phyloP scores from a whole-genome alignment of 2,329 filamentous ascomycete species.

The Colletotrichum godetiae region DNA sequence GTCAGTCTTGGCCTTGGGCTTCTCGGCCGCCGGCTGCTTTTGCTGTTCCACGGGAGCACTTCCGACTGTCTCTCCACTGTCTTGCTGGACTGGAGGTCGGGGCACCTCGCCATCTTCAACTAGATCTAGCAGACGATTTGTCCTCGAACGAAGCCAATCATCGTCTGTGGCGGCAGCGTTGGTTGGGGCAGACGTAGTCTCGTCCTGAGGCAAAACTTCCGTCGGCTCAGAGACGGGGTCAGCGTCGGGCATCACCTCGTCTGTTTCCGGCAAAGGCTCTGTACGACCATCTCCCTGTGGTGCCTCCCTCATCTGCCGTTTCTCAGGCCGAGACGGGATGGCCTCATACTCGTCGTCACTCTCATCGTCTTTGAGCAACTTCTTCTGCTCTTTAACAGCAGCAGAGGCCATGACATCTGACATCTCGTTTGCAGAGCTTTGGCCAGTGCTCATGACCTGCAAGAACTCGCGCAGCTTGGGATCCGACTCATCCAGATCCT shows the following conservation, averaged over 20 bases:
- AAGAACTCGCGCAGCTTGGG: slow-evolving; percentile 89
- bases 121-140: slow-evolving; percentile 86
- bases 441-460: slow-evolving; percentile 78
- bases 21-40: slow-evolving; percentile 29
- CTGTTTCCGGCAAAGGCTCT: slow-evolving; percentile 33
- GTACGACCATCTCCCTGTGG: slow-evolving; percentile 25
- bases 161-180: slow-evolving; percentile 72
- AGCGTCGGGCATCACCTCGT: slow-evolving; percentile 25
- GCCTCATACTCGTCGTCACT: slow-evolving; percentile 83
- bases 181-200: slow-evolving; percentile 2
- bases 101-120: slow-evolving; percentile 76
- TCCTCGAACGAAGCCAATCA: slow-evolving; percentile 92
- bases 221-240: slow-evolving; percentile 7
- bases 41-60: slow-evolving; percentile 3
- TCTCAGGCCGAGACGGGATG: slow-evolving; percentile 65
- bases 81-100: slow-evolving; percentile 37
- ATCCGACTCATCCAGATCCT: slow-evolving; percentile 70
- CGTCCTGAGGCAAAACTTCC: slow-evolving; percentile 27
- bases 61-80: slow-evolving; percentile 32
- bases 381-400: slow-evolving; percentile 43
- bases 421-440: slow-evolving; percentile 45
- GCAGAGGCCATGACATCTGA: slow-evolving; percentile 28
- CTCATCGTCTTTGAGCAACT: slow-evolving; percentile 59
- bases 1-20: slow-evolving; percentile 33
- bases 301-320: slow-evolving; percentile 48